Base-by-base conservation (phyloP, 202 grass and related monocot genomes). In the Schoenoplectus triqueter region DNA sequence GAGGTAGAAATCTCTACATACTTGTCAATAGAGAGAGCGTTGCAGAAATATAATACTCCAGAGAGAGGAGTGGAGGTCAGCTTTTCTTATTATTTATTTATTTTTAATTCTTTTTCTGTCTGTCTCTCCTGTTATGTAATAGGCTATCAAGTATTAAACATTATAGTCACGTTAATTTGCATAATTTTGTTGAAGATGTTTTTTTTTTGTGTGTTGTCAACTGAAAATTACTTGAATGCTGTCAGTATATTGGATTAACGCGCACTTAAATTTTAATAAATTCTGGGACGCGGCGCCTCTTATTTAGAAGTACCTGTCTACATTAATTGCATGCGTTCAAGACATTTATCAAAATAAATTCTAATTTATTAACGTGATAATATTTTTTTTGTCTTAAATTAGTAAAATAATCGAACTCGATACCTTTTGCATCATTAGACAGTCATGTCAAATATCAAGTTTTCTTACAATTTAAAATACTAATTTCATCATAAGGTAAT, bases 181-280 rank as follows among this genome's bases (percentile, higher is more conserved):
- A 14, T 71, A 31, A 14, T 55, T 31, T 14, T 55, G 48, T 48
- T 70, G 67, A 14, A 17, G 67, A 17, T 18, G 14, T 70, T 70
- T 47, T 7, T 1, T 70, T 31, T 31, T 31, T 31, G 31, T 31
- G 42, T 70, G 10, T 4, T 52, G 8, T 54, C 42, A n/a, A 46
- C 15, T 18, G 13, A 71, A 74, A 74, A 22, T 54, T 74, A 52
- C 48, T 54, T 0, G 6, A 21, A 3, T 3, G 5, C 7, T 10
- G 1, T 52, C 1, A 74, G 48, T 52, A 54, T 3, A 17, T 19
- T 18, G 71, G 71, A 74, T 74, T 54, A 52, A 74, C 22, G 48
- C 3, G 13, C 18, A 52, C 70, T 71, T 74, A 74, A 70, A n/a
- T 74, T 73, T 8, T 50, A 49, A 73, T 73, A 73, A 50, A 31